Evolutionary conservation across 371 early-diverging fungal genomes (phyloP).

Genomic region (Enteropsectra breve): DNA sequence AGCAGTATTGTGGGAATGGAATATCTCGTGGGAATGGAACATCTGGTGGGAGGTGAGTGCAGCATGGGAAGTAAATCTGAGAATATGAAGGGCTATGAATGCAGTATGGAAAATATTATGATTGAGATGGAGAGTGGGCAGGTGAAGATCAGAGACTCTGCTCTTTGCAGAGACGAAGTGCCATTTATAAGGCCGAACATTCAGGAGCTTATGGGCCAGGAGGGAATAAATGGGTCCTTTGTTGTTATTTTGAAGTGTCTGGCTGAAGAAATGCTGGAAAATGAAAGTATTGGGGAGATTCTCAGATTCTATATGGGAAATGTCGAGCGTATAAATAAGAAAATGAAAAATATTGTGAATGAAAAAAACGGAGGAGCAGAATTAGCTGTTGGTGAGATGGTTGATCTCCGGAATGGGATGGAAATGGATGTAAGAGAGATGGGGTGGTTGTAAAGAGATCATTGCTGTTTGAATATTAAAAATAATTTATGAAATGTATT

Average conservation of each 20-base stretch:
- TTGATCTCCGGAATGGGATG: neutral
- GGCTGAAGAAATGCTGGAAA: neutral
- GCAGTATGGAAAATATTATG: no score
- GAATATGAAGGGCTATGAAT: neutral
- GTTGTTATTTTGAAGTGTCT: constrained; percentile 1
- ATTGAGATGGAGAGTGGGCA: no score
- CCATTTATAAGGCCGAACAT: constrained; percentile 6
- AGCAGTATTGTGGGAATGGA: neutral
- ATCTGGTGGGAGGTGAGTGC: no score
- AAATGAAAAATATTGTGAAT: neutral
- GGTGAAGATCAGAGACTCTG: neutral
- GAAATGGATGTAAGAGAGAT: neutral
- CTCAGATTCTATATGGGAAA: neutral
- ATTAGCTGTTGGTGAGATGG: constrained; percentile 4
- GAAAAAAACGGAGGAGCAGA: neutral
- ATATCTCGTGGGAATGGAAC: neutral
- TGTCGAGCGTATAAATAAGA: neutral
- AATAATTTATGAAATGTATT: neutral
- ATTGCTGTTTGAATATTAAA: constrained; percentile 1
- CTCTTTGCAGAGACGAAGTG: neutral
- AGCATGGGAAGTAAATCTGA: neutral
- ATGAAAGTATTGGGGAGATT: neutral
- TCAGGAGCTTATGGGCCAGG: constrained; percentile 12
- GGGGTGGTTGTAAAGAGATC: constrained; percentile 10
- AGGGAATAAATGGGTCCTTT: constrained; percentile 22